phyloP scores from a whole-genome alignment of 2,329 filamentous ascomycete species.

The Fusarium sp. region DNA sequence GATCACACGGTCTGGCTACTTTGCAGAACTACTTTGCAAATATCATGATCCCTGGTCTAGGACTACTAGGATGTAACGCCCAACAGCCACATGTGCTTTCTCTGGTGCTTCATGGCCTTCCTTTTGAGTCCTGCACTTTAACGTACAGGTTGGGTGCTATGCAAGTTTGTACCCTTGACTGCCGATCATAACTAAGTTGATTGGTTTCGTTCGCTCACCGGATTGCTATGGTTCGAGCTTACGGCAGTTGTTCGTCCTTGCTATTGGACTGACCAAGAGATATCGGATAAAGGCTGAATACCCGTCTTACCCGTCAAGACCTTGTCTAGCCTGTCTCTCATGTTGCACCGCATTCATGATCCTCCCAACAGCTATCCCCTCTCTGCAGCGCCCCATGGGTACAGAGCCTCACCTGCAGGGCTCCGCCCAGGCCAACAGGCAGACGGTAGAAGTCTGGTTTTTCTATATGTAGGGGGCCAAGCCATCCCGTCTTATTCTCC shows the following conservation, averaged over 20 bases:
- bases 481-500: conserved; percentile 32
- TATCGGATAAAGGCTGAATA: conserved; percentile 18
- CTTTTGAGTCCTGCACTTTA: conserved; percentile 12
- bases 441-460: conserved; percentile 20
- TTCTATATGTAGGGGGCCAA: conserved; percentile 45
- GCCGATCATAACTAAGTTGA: conserved; percentile 32
- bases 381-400: conserved; percentile 31
- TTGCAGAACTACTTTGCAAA: conserved; percentile 5
- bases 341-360: conserved; percentile 37
- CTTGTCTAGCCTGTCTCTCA: conserved; percentile 28
- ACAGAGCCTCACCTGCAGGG: conserved; percentile 45
- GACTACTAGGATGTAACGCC: conserved; percentile 18
- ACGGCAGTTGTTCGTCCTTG: conserved; percentile 29
- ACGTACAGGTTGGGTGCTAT: neutral
- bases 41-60: conserved; percentile 5
- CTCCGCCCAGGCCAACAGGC: conserved; percentile 26
- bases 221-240: conserved; percentile 26
- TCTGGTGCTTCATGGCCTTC: neutral
- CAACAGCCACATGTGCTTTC: conserved; percentile 19
- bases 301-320: conserved; percentile 25
- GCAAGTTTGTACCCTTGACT: conserved; percentile 16
- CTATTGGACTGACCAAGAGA: conserved; percentile 22
- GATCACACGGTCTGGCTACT: neutral
- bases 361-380: conserved; percentile 34
- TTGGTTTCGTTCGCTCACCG: conserved; percentile 21